Evolutionary conservation across 2,329 filamentous ascomycete genomes (phyloP).

Genomic region (Talaromyces sp.): DNA sequence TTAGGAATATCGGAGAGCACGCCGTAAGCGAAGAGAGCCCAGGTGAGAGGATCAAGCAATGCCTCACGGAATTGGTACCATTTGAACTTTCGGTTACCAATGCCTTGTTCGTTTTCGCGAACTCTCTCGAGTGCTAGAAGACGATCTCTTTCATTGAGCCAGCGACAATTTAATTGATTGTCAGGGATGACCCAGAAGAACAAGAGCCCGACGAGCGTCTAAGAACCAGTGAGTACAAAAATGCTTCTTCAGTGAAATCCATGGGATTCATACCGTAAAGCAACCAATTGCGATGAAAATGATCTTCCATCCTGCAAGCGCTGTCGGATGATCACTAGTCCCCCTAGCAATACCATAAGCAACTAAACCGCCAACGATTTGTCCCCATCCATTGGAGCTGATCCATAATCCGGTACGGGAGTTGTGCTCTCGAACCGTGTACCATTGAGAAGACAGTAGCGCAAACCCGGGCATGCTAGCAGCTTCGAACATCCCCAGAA

Average conservation of each 20-base stretch:
- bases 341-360: background rate
- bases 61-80: background rate
- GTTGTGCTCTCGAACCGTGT: background rate
- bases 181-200: background rate
- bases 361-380: background rate
- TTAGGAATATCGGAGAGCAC: slow-evolving; percentile 52
- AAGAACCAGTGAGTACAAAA: too few species aligned
- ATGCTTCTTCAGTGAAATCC: too few species aligned
- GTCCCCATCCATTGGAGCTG: background rate
- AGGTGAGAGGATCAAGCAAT: background rate
- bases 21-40: slow-evolving; percentile 53
- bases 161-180: background rate
- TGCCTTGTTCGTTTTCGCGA: background rate
- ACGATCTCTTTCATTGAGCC: background rate
- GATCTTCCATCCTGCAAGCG: background rate
- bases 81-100: background rate
- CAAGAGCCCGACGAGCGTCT: background rate
- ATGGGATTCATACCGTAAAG: background rate
- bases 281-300: background rate
- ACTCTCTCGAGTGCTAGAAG: background rate
- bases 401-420: background rate
- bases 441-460: background rate
- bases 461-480: background rate
- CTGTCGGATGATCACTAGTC: background rate
- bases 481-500: background rate